Evolutionary conservation across 345 rosid species (phyloP), one percentile per base, ranked within the genome.

Genomic region (Pelargonium nanum): DNA sequence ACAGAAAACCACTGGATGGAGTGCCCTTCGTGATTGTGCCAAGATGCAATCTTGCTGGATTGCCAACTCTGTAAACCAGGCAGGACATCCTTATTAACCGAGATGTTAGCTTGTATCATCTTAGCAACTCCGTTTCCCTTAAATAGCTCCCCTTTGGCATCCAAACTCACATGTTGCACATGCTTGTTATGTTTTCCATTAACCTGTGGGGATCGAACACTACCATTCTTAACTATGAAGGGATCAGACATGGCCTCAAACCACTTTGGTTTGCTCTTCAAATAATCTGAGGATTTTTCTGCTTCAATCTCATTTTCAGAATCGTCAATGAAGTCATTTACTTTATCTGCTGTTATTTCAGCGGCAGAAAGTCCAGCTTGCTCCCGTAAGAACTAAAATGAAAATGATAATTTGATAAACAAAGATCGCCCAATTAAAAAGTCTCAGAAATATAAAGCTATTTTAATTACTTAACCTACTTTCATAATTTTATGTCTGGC

Each of bases 401-500:
- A 71, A 67, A 64, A 68, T 52, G 63, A 68, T 19, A 19, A n/a
- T 58, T 65, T 44, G 24, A 26, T 61, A 24, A 65, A 68, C 22
- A 50, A 55, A 32, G 21, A 26, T 56, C 57, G 51, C 6, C n/a
- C 58, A 52, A 21, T 53, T 63, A 45, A 65, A 24, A 34, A 63
- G 48, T 15, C 48, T 16, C 4, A 15, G 10, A 55, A 24, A 23
- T 2, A 17, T 19, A 1, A 40, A 16, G 9, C 22, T 20, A 52
- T 52, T 19, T 52, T 63, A 22, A 12, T 19, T 56, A 64, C 13
- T 44, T 57, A 52, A 65, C 83, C 58, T 81, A 88, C 98, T 66
- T 85, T 91, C 95, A 86, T 83, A 44, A 91, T 91, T 78, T 91
- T 88, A 80, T 91, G 95, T 59, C 96, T 85, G 72, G 98, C 98